phyloP scores from a whole-genome alignment of 176 grass and related monocot genomes.

The Chloris gayana region DNA sequence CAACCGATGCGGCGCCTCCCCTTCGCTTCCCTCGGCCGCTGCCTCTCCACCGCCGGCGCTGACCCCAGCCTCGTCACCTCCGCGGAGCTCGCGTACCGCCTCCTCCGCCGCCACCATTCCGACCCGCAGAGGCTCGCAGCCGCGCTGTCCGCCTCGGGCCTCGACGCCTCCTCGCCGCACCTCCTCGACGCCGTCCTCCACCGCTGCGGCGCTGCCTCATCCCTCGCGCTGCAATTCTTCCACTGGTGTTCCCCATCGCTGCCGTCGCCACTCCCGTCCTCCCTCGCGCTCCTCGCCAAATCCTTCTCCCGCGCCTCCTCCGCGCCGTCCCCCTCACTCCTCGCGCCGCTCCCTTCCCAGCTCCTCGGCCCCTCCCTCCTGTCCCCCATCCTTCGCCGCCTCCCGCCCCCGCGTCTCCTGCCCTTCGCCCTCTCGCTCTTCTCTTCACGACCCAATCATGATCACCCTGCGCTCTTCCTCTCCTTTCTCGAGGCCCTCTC shows the following conservation, averaged over 20 bases:
- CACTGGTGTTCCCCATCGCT: conserved; percentile 70
- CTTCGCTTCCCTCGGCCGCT: not conserved
- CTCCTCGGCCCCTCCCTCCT: conserved; percentile 55
- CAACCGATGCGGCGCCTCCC: conserved; percentile 30
- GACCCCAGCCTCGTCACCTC: conserved; percentile 36
- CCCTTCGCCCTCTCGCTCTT: conserved; percentile 56
- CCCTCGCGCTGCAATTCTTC: conserved; percentile 68
- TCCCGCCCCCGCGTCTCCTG: conserved; percentile 53
- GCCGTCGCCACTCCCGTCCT: conserved; percentile 52
- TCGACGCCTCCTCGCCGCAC: conserved; percentile 56
- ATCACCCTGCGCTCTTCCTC: conserved; percentile 48
- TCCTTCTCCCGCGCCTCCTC: conserved; percentile 59
- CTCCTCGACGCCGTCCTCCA: conserved; percentile 66
- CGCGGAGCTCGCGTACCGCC: conserved; percentile 59
- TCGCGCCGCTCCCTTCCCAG: conserved; percentile 54
- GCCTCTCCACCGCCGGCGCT: conserved; percentile 43
- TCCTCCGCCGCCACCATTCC: conserved; percentile 65
- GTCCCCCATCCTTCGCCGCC: conserved; percentile 54
- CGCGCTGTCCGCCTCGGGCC: conserved; percentile 55
- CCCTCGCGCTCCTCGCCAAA: conserved; percentile 60
- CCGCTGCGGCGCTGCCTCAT: conserved; percentile 63
- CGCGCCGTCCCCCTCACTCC: conserved; percentile 53
- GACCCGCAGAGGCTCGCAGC: conserved; percentile 52
- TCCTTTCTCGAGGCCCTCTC: conserved; percentile 66
- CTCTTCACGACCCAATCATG: conserved; percentile 50